These are phyloP conservation scores for Russula virescens DNA, from an alignment of 768 basidiomycete genomes.

Conservation along the genomic window DNA sequence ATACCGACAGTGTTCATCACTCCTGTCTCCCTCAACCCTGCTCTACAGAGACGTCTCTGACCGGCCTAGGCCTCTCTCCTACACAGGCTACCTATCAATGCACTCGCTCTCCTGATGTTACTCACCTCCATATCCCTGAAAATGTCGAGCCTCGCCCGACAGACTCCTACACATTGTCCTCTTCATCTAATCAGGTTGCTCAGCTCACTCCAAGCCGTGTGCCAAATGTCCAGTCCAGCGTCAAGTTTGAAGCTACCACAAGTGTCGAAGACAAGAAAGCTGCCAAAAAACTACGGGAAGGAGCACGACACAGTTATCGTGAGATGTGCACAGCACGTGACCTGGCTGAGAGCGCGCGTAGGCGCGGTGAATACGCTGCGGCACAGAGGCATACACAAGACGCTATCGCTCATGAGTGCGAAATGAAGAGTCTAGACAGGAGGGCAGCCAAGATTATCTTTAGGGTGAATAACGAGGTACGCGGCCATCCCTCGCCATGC, in stretches of 20 bases:
- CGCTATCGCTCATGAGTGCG: no score
- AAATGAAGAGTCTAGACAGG: no score
- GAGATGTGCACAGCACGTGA: not conserved
- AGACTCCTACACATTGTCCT: not conserved
- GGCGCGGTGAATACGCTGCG: not conserved
- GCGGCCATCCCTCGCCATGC: not conserved
- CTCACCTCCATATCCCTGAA: no score
- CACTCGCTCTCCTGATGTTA: no score
- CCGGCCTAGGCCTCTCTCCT: no score
- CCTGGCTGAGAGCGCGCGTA: not conserved
- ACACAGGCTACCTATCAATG: not conserved
- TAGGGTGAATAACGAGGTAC: conserved; percentile 16
- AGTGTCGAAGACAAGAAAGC: not conserved
- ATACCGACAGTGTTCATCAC: not conserved
- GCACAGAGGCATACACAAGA: not conserved
- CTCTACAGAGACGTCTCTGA: not conserved
- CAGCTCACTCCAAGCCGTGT: not conserved
- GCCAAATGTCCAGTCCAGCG: not conserved
- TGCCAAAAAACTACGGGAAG: not conserved
- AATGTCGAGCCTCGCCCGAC: no score
- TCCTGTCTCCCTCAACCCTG: not conserved
- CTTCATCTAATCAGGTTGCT: not conserved
- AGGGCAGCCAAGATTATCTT: no score
- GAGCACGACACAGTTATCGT: not conserved
- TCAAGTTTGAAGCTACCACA: not conserved